Conservation (phyloP, 805 yeast species). For the Candida easanensis region DNA sequence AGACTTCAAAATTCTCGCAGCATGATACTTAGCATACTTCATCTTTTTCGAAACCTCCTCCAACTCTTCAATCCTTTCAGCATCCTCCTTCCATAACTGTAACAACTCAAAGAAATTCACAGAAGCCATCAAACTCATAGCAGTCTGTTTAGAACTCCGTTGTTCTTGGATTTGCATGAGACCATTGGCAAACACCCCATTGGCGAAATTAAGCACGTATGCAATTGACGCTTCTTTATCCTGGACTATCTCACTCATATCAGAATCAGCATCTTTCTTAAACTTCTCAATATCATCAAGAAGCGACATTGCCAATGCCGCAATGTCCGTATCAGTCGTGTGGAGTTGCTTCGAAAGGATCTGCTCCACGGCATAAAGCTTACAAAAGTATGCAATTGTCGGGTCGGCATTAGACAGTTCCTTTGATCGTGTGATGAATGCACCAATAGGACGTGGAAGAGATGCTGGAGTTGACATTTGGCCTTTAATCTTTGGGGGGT, state of each 20-base stretch:
- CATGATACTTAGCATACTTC: slow-evolving; percentile 62
- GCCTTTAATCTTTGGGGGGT: not conserved
- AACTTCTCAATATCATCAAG: slow-evolving; percentile 68
- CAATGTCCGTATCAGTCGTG: slow-evolving; percentile 49
- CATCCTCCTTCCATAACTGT: slow-evolving; percentile 39
- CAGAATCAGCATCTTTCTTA: slow-evolving; percentile 37
- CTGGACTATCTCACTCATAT: slow-evolving; percentile 46
- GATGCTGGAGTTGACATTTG: slow-evolving; percentile 10
- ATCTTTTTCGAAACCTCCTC: slow-evolving; percentile 36
- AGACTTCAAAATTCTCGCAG: slow-evolving; percentile 53
- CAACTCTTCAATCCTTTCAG: slow-evolving; percentile 33
- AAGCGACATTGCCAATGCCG: slow-evolving; percentile 55
- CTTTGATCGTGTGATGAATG: slow-evolving; percentile 48
- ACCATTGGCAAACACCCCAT: slow-evolving; percentile 53
- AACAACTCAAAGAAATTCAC: slow-evolving; percentile 51
- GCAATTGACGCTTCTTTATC: slow-evolving; percentile 59
- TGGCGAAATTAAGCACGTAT: slow-evolving; percentile 56
- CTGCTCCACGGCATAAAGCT: slow-evolving; percentile 68
- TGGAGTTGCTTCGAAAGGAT: slow-evolving; percentile 64
- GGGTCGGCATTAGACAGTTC: slow-evolving; percentile 63
- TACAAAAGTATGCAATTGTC: slow-evolving; percentile 67
- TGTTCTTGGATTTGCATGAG: slow-evolving; percentile 45
- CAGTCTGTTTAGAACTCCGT: slow-evolving; percentile 44
- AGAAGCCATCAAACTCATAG: slow-evolving; percentile 50
- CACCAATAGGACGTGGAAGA: slow-evolving; percentile 31